Conservation (phyloP, 768 basidiomycete species). For the Dioszegia hungarica region DNA sequence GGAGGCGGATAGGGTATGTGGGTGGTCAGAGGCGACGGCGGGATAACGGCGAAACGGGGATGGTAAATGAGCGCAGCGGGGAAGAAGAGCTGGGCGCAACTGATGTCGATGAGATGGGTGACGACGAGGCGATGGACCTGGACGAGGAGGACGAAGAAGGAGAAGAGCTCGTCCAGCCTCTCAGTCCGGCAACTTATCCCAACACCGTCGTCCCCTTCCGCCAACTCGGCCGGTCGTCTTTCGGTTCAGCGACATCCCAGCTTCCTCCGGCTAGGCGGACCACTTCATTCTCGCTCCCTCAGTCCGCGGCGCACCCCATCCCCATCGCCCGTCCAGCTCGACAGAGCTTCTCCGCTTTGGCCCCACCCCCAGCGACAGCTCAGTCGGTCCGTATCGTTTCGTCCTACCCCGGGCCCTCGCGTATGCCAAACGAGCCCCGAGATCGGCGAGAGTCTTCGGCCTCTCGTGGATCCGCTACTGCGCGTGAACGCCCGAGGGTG, state of each 20-base stretch:
- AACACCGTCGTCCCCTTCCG: constrained; percentile 42
- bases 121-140: constrained; percentile 11
- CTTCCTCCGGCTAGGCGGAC: background rate
- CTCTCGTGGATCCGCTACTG: no score
- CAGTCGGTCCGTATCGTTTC: constrained; percentile 19
- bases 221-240: constrained; percentile 31
- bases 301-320: background rate
- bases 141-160: constrained; percentile 12
- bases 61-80: background rate
- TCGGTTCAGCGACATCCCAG: background rate
- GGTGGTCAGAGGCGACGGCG: background rate
- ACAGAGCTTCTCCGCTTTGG: constrained; percentile 1
- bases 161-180: constrained; percentile 7
- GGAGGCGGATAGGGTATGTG: constrained; percentile 14
- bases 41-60: background rate
- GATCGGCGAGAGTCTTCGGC: no score
- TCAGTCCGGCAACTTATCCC: constrained; percentile 38
- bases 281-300: constrained; percentile 7
- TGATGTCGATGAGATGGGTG: constrained; percentile 6
- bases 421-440: background rate
- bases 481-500: no score
- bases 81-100: constrained; percentile 4
- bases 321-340: constrained; percentile 11
- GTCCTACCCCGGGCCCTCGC: background rate
- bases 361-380: constrained; percentile 5